Evolutionary conservation across 106 monocot species (phyloP).

Genomic region (Posidonia australis): DNA sequence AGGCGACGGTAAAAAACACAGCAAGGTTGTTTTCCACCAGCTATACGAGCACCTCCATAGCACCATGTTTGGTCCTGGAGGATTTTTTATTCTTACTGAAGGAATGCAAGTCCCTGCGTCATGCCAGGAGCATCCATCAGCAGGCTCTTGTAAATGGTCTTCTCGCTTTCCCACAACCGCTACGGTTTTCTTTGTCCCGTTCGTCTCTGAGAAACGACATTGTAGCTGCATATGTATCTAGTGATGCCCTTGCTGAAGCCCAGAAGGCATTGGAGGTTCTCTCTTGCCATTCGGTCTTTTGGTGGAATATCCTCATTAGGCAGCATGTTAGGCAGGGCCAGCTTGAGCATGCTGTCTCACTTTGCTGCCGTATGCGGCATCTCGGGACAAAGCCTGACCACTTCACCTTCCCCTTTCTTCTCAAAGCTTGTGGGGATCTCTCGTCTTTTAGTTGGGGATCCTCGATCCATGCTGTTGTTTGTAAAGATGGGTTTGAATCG

Average conservation of each 20-base stretch:
- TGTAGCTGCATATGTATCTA: constrained; percentile 33
- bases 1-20: not conserved
- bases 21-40: not conserved
- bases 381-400: constrained; percentile 42
- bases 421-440: constrained; percentile 66
- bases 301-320: constrained; percentile 63
- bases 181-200: not conserved
- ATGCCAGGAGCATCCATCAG: constrained; percentile 37
- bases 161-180: constrained; percentile 5
- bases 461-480: constrained; percentile 39
- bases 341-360: constrained; percentile 29
- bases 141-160: constrained; percentile 34
- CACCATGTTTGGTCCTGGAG: not conserved
- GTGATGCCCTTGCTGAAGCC: constrained; percentile 30
- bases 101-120: constrained; percentile 38
- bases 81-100: constrained; percentile 2
- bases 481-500: constrained; percentile 44
- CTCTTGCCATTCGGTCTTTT: constrained; percentile 29
- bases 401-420: constrained; percentile 66
- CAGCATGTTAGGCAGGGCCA: constrained; percentile 30
- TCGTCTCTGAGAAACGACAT: constrained; percentile 20
- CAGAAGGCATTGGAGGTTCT: constrained; percentile 33
- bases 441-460: constrained; percentile 45
- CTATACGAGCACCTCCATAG: not conserved
- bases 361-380: constrained; percentile 31